phyloP scores from a whole-genome alignment of 805 yeast species.

The Metschnikowia lachancei region DNA sequence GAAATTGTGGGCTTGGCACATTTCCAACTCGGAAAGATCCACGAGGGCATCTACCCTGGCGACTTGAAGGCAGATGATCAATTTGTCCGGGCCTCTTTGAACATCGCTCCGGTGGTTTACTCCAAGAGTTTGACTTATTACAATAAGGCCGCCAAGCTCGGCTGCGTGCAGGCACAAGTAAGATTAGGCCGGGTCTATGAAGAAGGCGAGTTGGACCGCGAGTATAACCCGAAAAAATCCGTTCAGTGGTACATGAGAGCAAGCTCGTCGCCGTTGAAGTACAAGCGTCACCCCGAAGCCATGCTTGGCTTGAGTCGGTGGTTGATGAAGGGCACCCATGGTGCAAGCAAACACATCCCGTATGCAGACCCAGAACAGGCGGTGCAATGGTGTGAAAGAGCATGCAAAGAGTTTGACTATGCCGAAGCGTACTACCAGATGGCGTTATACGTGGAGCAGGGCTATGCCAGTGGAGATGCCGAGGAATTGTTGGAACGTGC shows the following conservation, averaged over 20 bases:
- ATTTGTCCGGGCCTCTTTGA: slow-evolving; percentile 33
- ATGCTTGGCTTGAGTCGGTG: slow-evolving; percentile 45
- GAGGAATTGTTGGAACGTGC: slow-evolving; percentile 35
- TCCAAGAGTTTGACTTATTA: slow-evolving; percentile 41
- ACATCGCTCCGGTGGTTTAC: slow-evolving; percentile 42
- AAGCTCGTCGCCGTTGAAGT: slow-evolving; percentile 37
- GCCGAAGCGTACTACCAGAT: slow-evolving; percentile 41
- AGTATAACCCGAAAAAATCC: slow-evolving; percentile 38
- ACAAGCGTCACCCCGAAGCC: slow-evolving; percentile 44
- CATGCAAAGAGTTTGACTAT: slow-evolving; percentile 36
- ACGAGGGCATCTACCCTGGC: slow-evolving; percentile 47
- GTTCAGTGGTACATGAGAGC: slow-evolving; percentile 47
- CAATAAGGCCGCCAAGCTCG: slow-evolving; percentile 41
- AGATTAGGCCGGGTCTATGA: slow-evolving; percentile 43
- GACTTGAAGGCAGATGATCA: slow-evolving; percentile 37
- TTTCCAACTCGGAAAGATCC: slow-evolving; percentile 41
- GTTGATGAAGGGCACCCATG: slow-evolving; percentile 36
- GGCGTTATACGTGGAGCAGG: slow-evolving; percentile 41
- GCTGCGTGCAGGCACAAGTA: slow-evolving; percentile 41
- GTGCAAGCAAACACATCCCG: slow-evolving; percentile 36
- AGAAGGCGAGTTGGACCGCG: slow-evolving; percentile 41
- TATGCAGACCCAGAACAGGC: slow-evolving; percentile 37
- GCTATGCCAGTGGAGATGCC: slow-evolving; percentile 29
- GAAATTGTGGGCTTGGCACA: slow-evolving; percentile 42
- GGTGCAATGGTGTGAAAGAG: slow-evolving; percentile 43